Percentiles rank a stretch among this genome's conserved stretches.
Conservation (phyloP, 495 filamentous ascomycete genomes). For the Lasiosphaeriaceae sp. region DNA sequence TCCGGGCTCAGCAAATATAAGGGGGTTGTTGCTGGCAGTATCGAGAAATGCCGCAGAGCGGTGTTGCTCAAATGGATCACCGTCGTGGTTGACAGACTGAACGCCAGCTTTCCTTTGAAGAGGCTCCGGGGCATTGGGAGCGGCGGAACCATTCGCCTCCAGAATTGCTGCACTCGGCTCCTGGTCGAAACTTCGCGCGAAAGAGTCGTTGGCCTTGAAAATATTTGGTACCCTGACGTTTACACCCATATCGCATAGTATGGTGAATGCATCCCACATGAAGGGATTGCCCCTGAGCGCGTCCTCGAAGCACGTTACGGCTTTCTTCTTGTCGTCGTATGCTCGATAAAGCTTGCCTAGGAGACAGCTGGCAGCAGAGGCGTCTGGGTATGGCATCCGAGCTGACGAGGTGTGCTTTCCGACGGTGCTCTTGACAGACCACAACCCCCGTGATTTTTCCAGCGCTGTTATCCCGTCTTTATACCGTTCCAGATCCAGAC, state of each 20-base stretch:
- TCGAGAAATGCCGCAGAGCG: constrained; percentile 34
- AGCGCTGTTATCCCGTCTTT: constrained; percentile 76
- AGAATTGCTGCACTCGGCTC: constrained; percentile 20
- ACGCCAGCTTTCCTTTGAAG: constrained; percentile 33
- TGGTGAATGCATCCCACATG: constrained; percentile 95
- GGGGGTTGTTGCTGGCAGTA: constrained; percentile 24
- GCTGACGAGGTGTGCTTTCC: constrained; percentile 71
- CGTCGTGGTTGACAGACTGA: constrained; percentile 34
- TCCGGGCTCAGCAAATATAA: constrained; percentile 27
- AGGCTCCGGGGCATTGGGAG: constrained; percentile 24
- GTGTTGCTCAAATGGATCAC: constrained; percentile 42
- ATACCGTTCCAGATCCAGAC: constrained; percentile 70
- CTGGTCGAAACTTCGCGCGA: constrained; percentile 38
- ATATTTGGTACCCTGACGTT: constrained; percentile 76
- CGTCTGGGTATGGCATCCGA: constrained; percentile 72
- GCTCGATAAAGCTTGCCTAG: constrained; percentile 83
- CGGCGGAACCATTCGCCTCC: constrained; percentile 28
- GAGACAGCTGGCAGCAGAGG: constrained; percentile 72
- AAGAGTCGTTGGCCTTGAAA: constrained; percentile 63
- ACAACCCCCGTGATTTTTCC: constrained; percentile 66
- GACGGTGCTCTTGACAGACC: constrained; percentile 67
- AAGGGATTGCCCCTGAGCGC: constrained; percentile 89
- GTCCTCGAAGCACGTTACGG: constrained; percentile 78
- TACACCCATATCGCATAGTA: constrained; percentile 65
- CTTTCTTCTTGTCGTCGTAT: constrained; percentile 74